These are phyloP conservation scores for Phytophthora litchii DNA, from an alignment of 352 stramenopile species.

Conservation along the genomic window DNA sequence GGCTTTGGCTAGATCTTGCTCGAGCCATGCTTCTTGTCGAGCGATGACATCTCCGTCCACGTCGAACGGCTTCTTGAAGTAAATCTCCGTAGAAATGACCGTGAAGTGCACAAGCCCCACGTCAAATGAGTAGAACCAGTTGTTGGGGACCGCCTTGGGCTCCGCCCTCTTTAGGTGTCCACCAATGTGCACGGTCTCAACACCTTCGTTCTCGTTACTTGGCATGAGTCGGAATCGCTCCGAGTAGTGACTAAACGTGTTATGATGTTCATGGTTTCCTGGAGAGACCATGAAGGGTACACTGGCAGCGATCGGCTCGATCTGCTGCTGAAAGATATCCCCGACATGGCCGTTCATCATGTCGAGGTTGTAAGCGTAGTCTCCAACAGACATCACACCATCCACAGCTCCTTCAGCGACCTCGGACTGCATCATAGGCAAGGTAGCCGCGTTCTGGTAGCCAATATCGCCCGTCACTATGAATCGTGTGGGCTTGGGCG, in stretches of 20 bases:
- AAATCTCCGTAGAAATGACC: constrained; percentile 86
- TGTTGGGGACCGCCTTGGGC: constrained; percentile 67
- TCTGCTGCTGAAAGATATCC: constrained; percentile 91
- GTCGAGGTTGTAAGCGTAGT: constrained; percentile 90
- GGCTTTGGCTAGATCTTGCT: constrained; percentile 59
- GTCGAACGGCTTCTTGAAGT: constrained; percentile 78
- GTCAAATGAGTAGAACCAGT: constrained; percentile 90
- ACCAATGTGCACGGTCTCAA: constrained; percentile 48
- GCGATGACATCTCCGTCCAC: constrained; percentile 52
- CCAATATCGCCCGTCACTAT: constrained; percentile 87
- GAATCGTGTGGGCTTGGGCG: constrained; percentile 62
- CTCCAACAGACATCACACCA: constrained; percentile 81
- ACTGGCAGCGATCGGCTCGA: constrained; percentile 77
- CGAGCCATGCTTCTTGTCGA: constrained; percentile 70
- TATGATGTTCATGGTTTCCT: constrained; percentile 91
- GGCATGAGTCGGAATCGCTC: constrained; percentile 87
- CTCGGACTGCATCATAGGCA: constrained; percentile 88
- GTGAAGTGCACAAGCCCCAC: constrained; percentile 88
- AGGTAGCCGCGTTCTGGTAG: constrained; percentile 82
- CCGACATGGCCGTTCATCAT: constrained; percentile 77
- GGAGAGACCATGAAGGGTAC: constrained; percentile 90
- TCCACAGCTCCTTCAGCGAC: constrained; percentile 76
- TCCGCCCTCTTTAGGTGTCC: constrained; percentile 25
- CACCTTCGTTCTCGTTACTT: constrained; percentile 65
- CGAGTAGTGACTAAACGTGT: constrained; percentile 84